A percentile compares a stretch with the other conserved stretches of the same genome.
phyloP scores from a whole-genome alignment of 2,329 filamentous ascomycete species.

The Aureobasidium sp. region DNA sequence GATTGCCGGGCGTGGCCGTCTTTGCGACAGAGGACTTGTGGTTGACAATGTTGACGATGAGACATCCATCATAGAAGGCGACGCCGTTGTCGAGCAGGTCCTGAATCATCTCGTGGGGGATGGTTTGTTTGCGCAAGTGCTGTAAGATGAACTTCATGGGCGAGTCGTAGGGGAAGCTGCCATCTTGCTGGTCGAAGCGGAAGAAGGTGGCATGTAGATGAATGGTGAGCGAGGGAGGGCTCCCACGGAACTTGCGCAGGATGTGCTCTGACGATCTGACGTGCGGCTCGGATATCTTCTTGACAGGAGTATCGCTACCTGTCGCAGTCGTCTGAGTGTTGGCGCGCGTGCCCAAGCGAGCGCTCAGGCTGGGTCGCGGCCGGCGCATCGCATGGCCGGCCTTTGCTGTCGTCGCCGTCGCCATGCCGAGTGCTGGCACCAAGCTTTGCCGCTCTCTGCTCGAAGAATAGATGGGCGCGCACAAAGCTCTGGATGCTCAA shows the following conservation, averaged over 20 bases:
- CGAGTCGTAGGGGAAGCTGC: constrained; percentile 84
- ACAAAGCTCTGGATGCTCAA: neutral
- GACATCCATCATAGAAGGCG: constrained; percentile 83
- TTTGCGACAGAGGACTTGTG: constrained; percentile 64
- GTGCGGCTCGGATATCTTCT: constrained; percentile 27
- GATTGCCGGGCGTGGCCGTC: constrained; percentile 36
- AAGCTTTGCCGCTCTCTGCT: neutral
- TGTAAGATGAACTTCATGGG: constrained; percentile 79
- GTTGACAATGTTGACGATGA: constrained; percentile 92
- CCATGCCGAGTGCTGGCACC: constrained; percentile 22
- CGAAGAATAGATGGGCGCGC: neutral
- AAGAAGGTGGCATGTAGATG: constrained; percentile 84
- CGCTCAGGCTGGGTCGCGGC: constrained; percentile 31
- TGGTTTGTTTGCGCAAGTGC: constrained; percentile 65
- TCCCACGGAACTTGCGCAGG: constrained; percentile 67
- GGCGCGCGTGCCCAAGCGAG: constrained; percentile 8
- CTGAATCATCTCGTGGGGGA: constrained; percentile 83
- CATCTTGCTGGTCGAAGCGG: constrained; percentile 87
- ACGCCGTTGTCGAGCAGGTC: constrained; percentile 67
- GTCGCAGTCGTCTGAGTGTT: constrained; percentile 23
- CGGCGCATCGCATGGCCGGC: constrained; percentile 37
- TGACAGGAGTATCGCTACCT: constrained; percentile 19
- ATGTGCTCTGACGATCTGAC: constrained; percentile 72
- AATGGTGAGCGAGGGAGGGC: constrained; percentile 74
- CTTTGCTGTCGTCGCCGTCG: constrained; percentile 28